Base-by-base conservation (phyloP, 2,329 filamentous ascomycete species). In the Xylariaceae sp. region DNA sequence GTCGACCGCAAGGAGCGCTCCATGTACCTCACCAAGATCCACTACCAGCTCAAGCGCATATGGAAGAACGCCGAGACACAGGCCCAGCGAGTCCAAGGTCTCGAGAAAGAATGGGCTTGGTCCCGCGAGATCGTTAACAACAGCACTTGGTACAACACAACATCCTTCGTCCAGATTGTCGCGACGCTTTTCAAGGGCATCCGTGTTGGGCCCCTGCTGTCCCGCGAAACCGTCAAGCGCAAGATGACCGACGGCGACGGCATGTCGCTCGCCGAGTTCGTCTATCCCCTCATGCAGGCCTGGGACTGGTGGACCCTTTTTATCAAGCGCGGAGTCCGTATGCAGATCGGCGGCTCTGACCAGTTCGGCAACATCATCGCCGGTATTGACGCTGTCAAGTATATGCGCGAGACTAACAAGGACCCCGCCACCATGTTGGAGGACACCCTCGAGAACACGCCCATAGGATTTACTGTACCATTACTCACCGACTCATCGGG, bases 221-320 rank as follows among this genome's bases (percentile, higher is more conserved):
- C 85, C 45, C 84, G 90, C 61, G 92, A 97, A 55, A 94, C 88
- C 32, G 90, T 95, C 47, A 94, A 90, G 69, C 85, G 83, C 49
- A 89, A 90, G 63, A 78, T 97, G 75, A 79, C 80, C n/a, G 84
- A 84, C 46, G 89, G 90, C 35, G 88, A 94, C 56, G 95, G 94
- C 60, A 92, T 99, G 86, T 95, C 91, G 0, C 87, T 95, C 61
- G 86, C 89, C 33, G 94, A 99, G 66, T 96, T 99, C 68, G 81
- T 84, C 39, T 99, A 99, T 64, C 94, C 95, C 1, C 72, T 99
- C 14, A 82, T 97, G 61, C 94, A 99, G 67, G 90, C 87, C 18
- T 97, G 91, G 87, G 94, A 99, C 67, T 99, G 91, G 82, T 97
- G 89, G 89, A 78, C 88, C 59, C 79, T 97, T 72, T 95, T 88